Percentiles rank a stretch among this genome's conserved stretches.
These are phyloP conservation scores for Peribolospora baueri DNA, from an alignment of 768 basidiomycete genomes.

Conservation along the genomic window DNA sequence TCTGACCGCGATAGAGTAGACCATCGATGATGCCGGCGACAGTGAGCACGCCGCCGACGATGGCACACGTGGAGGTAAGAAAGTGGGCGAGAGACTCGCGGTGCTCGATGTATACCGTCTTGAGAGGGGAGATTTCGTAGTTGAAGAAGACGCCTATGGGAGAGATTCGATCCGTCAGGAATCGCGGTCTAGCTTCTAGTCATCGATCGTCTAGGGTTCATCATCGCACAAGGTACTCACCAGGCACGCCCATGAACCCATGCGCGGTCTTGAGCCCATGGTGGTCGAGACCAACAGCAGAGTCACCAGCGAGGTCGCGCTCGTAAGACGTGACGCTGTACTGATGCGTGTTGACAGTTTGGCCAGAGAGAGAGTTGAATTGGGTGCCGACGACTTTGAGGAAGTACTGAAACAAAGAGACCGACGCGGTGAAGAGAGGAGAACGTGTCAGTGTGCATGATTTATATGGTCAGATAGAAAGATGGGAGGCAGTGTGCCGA, in stretches of 20 bases:
- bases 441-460: not conserved
- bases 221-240: conserved; percentile 20
- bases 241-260: conserved; percentile 19
- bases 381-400: conserved; percentile 93
- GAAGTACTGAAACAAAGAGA: conserved; percentile 42
- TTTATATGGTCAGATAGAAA: not conserved
- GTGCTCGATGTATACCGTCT: conserved; percentile 47
- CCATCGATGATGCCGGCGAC: conserved; percentile 74
- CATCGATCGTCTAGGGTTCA: conserved; percentile 27
- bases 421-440: not conserved
- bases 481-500: not conserved
- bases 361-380: conserved; percentile 59
- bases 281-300: too few species aligned
- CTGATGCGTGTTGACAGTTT: conserved; percentile 69
- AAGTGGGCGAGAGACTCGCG: conserved; percentile 95
- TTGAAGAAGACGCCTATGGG: conserved; percentile 10
- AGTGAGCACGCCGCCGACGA: conserved; percentile 89
- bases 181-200: conserved; percentile 36
- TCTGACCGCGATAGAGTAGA: conserved; percentile 56
- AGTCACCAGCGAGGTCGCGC: conserved; percentile 36
- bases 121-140: conserved; percentile 4
- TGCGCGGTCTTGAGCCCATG: conserved; percentile 16
- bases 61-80: conserved; percentile 93
- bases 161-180: conserved; percentile 28
- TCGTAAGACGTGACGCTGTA: conserved; percentile 93